A percentile compares a stretch with the other conserved stretches of the same genome.
phyloP scores from a whole-genome alignment of 1,139 yeast genomes.

The Pichia sp. region DNA sequence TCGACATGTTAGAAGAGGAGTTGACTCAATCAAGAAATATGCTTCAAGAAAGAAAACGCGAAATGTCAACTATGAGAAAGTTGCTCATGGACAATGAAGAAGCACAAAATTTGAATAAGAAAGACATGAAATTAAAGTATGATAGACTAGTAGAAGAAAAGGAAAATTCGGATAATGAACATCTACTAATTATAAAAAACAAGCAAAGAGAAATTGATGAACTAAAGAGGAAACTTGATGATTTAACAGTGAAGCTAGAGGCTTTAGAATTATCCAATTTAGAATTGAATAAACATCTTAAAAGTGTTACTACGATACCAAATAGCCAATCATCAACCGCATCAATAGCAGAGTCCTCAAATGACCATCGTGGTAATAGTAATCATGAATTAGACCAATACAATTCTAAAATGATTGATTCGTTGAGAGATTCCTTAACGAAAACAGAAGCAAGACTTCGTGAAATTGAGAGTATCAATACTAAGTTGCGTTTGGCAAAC shows the following conservation, averaged over 20 bases:
- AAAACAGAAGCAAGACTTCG: constrained; percentile 41
- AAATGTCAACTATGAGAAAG: constrained; percentile 64
- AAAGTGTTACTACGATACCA: background rate
- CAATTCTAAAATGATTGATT: constrained; percentile 31
- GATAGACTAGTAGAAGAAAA: constrained; percentile 47
- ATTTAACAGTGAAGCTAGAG: constrained; percentile 17
- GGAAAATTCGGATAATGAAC: constrained; percentile 46
- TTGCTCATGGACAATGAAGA: constrained; percentile 60
- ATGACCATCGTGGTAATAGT: background rate
- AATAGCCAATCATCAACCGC: background rate
- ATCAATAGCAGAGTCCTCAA: background rate
- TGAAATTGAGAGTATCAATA: constrained; percentile 50
- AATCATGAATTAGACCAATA: constrained; percentile 6
- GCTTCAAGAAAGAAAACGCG: constrained; percentile 75
- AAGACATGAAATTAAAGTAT: constrained; percentile 37
- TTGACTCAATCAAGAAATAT: constrained; percentile 61
- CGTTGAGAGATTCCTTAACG: constrained; percentile 46
- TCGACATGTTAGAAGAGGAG: constrained; percentile 74
- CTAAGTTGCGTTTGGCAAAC: constrained; percentile 49
- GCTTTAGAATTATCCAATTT: constrained; percentile 1
- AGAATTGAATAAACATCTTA: constrained; percentile 5
- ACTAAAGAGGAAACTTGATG: constrained; percentile 33
- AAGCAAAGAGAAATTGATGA: constrained; percentile 46
- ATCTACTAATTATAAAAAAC: constrained; percentile 39
- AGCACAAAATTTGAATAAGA: constrained; percentile 35